Percentiles rank a stretch among this genome's conserved stretches.
phyloP scores from a whole-genome alignment of 805 yeast species.

The Cephaloascus fragrans region DNA sequence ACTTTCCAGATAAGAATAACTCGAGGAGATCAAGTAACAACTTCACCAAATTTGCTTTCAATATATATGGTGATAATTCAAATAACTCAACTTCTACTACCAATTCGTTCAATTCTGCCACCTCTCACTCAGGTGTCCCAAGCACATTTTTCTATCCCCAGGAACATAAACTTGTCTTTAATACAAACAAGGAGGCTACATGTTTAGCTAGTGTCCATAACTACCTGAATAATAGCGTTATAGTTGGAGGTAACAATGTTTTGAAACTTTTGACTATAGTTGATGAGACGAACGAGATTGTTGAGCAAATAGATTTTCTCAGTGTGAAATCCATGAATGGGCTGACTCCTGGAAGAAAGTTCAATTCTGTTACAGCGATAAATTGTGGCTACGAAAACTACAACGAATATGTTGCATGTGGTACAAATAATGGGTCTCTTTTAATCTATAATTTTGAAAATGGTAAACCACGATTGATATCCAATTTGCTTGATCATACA shows the following conservation, averaged over 20 bases:
- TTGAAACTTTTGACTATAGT: conserved; percentile 21
- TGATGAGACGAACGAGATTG: conserved; percentile 18
- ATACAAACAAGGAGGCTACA: conserved; percentile 7
- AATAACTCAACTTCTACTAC: neutral
- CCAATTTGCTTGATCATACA: conserved; percentile 26
- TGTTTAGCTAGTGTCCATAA: neutral
- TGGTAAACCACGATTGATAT: conserved; percentile 17
- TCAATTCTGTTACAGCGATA: conserved; percentile 27
- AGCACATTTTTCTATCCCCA: too few species aligned
- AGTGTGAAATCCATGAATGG: conserved; percentile 10
- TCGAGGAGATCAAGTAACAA: neutral
- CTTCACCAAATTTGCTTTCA: neutral
- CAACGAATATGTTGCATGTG: conserved; percentile 25
- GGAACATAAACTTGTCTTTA: neutral
- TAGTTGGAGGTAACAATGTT: conserved; percentile 32
- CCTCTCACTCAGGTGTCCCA: neutral
- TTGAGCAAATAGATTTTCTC: conserved; percentile 23
- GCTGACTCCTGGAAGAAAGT: conserved; percentile 13
- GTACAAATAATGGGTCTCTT: conserved; percentile 26
- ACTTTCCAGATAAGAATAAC: neutral
- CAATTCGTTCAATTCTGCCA: neutral
- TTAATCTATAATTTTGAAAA: conserved; percentile 19
- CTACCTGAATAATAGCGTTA: conserved; percentile 16
- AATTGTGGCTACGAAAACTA: conserved; percentile 1
- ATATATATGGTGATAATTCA: neutral